Evolutionary conservation across 805 yeast genomes (phyloP).

Genomic region (Kluyveromyces nonfermentans): DNA sequence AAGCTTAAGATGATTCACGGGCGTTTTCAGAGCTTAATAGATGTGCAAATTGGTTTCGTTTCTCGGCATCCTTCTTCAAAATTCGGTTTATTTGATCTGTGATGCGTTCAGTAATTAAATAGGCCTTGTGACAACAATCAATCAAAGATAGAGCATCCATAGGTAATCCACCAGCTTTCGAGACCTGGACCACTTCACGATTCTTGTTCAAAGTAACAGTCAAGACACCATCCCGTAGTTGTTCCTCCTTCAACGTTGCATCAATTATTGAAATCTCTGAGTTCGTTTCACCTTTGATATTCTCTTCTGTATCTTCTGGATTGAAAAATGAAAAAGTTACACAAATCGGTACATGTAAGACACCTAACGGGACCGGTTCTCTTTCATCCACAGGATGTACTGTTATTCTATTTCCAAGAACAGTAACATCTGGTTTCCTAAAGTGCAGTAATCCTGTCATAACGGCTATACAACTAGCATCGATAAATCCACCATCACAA

Average conservation of each 20-base stretch:
- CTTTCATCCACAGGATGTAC: conserved; percentile 69
- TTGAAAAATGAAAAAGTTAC: conserved; percentile 82
- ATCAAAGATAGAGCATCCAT: conserved; percentile 62
- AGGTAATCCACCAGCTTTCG: conserved; percentile 84
- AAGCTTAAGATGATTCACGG: conserved; percentile 13
- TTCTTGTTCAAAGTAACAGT: conserved; percentile 85
- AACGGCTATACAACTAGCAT: conserved; percentile 83
- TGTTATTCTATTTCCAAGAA: conserved; percentile 53
- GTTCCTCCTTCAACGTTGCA: conserved; percentile 69
- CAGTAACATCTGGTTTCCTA: conserved; percentile 72
- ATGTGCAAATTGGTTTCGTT: conserved; percentile 32
- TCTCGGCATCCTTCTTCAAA: conserved; percentile 45
- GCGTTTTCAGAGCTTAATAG: conserved; percentile 29
- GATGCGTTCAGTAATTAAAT: conserved; percentile 47
- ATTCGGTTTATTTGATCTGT: conserved; percentile 54
- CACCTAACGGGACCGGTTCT: conserved; percentile 77
- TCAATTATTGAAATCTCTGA: conserved; percentile 61
- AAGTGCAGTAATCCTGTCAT: conserved; percentile 79
- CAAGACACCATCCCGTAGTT: conserved; percentile 64
- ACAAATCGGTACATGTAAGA: conserved; percentile 84
- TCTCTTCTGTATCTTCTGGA: conserved; percentile 53
- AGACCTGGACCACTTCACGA: conserved; percentile 81
- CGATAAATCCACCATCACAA: conserved; percentile 89
- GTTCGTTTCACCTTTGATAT: conserved; percentile 56
- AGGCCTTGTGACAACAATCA: conserved; percentile 62